A percentile compares a stretch with the other conserved stretches of the same genome.
Evolutionary conservation across 2,329 filamentous ascomycete species (phyloP).

Genomic region (Fusarium heterosporum): DNA sequence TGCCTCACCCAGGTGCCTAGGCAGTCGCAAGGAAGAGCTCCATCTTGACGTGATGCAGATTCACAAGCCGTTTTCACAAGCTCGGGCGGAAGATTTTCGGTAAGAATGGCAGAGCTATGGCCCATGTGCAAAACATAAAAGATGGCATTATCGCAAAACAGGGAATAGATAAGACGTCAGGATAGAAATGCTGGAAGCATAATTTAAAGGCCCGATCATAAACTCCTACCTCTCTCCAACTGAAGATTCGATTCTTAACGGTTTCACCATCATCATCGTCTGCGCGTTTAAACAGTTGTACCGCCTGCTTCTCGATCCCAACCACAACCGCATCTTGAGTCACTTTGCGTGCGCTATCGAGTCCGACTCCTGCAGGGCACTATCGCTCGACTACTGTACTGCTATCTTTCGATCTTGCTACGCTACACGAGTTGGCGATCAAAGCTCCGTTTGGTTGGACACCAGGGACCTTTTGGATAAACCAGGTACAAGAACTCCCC

Average conservation of each 20-base stretch:
- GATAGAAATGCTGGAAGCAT: slow-evolving; percentile 18
- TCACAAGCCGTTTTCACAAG: slow-evolving; percentile 43
- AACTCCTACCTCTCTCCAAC: slow-evolving; percentile 4
- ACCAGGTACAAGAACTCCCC: slow-evolving; percentile 16
- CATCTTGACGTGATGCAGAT: slow-evolving; percentile 27
- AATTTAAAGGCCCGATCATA: slow-evolving; percentile 16
- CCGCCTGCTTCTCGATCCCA: slow-evolving; percentile 5
- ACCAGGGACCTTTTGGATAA: not conserved
- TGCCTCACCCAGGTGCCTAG: slow-evolving; percentile 16
- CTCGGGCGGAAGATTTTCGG: slow-evolving; percentile 30
- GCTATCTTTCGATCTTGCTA: not conserved
- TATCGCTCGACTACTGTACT: not conserved
- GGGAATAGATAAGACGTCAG: slow-evolving; percentile 1
- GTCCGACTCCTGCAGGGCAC: not conserved
- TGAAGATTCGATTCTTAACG: slow-evolving; percentile 11
- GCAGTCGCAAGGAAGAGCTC: slow-evolving; percentile 20
- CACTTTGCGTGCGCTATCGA: slow-evolving; percentile 4
- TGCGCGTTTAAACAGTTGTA: slow-evolving; percentile 4
- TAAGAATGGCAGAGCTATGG: not conserved
- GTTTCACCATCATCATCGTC: slow-evolving; percentile 7
- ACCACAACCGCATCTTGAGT: slow-evolving; percentile 3
- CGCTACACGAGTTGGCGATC: not conserved
- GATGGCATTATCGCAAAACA: slow-evolving; percentile 24
- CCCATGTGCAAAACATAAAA: slow-evolving; percentile 32
- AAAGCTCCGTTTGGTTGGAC: slow-evolving; percentile 3